Evolutionary conservation across 2,329 filamentous ascomycete species (phyloP).

Genomic region (Trichoderma arundinaceum): DNA sequence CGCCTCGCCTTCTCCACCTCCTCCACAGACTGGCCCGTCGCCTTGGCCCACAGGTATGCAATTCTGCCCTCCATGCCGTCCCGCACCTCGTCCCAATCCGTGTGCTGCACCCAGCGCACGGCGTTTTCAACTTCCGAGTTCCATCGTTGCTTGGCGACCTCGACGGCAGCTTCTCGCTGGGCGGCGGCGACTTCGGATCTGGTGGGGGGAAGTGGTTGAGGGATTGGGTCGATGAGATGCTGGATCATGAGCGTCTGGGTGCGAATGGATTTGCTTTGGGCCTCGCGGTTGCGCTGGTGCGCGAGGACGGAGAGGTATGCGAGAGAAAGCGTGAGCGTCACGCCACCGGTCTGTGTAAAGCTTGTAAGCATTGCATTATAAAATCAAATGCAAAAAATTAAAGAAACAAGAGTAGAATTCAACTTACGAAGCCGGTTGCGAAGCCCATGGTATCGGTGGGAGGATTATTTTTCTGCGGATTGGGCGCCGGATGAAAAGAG

Average conservation of each 20-base stretch:
- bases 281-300: slow-evolving; percentile 70
- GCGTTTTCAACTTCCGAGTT: slow-evolving; percentile 73
- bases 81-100: slow-evolving; percentile 68
- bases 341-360: slow-evolving; percentile 67
- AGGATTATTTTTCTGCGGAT: slow-evolving; percentile 8
- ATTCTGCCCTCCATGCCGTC: slow-evolving; percentile 61
- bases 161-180: slow-evolving; percentile 62
- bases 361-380: slow-evolving; percentile 27
- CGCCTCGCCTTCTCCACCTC: slow-evolving; percentile 40
- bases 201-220: slow-evolving; percentile 55
- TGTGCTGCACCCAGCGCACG: slow-evolving; percentile 68
- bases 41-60: slow-evolving; percentile 52
- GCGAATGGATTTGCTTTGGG: slow-evolving; percentile 62
- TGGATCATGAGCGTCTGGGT: slow-evolving; percentile 62
- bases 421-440: slow-evolving; percentile 73
- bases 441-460: slow-evolving; percentile 67
- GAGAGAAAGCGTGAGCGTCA: slow-evolving; percentile 74
- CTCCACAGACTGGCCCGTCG: slow-evolving; percentile 44
- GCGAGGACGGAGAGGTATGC: slow-evolving; percentile 74
- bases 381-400: background rate
- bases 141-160: slow-evolving; percentile 77
- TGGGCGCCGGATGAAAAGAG: slow-evolving; percentile 23
- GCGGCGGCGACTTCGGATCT: slow-evolving; percentile 57
- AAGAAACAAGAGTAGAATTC: background rate
- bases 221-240: slow-evolving; percentile 56